Base-by-base conservation (phyloP, 176 grass and related monocot genomes). In the Musa beccarii region DNA sequence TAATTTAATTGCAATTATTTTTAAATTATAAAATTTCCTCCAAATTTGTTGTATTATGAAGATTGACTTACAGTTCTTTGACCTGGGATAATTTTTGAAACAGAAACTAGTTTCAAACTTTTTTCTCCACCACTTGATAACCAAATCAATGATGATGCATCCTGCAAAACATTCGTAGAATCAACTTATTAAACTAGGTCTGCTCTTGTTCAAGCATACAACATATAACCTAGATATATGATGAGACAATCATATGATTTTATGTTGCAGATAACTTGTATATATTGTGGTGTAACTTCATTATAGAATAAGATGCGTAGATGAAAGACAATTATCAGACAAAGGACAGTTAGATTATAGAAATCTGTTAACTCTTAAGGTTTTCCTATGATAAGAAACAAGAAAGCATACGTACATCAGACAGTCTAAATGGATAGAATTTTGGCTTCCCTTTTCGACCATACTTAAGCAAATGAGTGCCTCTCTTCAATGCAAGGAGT, bases 71-170 rank as follows among this genome's bases (percentile, higher is more conserved):
- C 77, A 20, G 65, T 79, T 77, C 61, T 77, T 70, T 79, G 77
- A 23, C 76, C 53, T 26, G 53, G 77, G 29, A 79, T 70, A n/a
- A 70, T 79, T 69, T 69, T 57, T 22, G 63, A 79, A 79, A 79
- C 77, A 59, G 66, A 69, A 49, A 53, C 25, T 79, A 79, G 66
- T 22, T 69, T 79, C 77, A 70, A 79, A 43, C 23, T 49, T 49
- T 66, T 70, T 57, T 79, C 77, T 52, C 52, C 49, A 16, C 65
- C 53, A 79, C 53, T 69, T 23, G 66, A 69, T 49, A 49, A 55
- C 77, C 65, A 79, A 79, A 79, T 79, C 26, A 79, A 79, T 50
- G 77, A 79, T 9, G 66, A 71, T 70, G 69, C 66, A 70, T 69
- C 77, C 77, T 79, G 66, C 8, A 43, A 57, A 52, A 71, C 9